Base-by-base conservation (phyloP, 495 filamentous ascomycete genomes). In the Opeltia flavorubescens region DNA sequence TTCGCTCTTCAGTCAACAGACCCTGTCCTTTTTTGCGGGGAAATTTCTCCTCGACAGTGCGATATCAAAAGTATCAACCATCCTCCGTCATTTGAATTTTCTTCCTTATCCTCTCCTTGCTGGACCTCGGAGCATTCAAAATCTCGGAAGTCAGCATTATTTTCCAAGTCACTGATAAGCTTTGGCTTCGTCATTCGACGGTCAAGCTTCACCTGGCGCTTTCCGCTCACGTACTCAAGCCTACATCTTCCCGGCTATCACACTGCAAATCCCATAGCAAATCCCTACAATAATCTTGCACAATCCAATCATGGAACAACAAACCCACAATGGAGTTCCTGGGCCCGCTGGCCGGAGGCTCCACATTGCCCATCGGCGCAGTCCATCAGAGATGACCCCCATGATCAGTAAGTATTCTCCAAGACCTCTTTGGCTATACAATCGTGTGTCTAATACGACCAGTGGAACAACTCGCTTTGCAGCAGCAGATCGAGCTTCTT, bases 391-490 rank as follows among this genome's bases (percentile, higher is more conserved):
- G 74, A 72, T 98, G 59, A 98, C 91, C 39, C 93, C 93, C 50
- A 70, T 98, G 64, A 95, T 96, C 85, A 94, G 93, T 89, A 89
- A 74, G 89, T 83, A 69, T 55, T 56, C 64, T 47, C 67, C 62
- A 18, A 40, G 29, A 38, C 15, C 17, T 30, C 40, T 28, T 49
- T 7, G 20, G 44, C 41, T 48, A 25, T 43, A 48, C 61, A 39
- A 55, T 50, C 50, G 8, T 41, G 13, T 34, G 31, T 11, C 25
- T 33, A 30, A 36, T 18, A 21, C 0, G 2, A 0, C 4, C 46
- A 91, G 86, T 95, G 86, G 91, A 96, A 74, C 93, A 96, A 81
- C 76, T 96, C 55, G 88, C 91, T 59, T 84, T 98, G 65, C 89
- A 95, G 64, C 91, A 96, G 71, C 91, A 98, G 66, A 95, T 96